phyloP scores from a whole-genome alignment of 768 basidiomycete genomes.

The Suillus subaureus region DNA sequence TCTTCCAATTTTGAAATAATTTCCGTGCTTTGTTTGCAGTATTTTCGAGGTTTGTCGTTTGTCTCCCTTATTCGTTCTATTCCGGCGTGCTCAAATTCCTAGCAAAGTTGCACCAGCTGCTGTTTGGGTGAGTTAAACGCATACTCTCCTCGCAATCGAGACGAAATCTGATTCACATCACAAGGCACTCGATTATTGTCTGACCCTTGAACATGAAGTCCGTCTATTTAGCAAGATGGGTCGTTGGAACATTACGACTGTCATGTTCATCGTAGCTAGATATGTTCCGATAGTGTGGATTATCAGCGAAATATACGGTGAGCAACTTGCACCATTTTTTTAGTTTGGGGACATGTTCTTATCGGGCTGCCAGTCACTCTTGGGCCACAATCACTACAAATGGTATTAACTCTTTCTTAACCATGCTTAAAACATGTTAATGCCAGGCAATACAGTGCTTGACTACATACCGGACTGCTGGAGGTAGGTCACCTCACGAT shows the following conservation, averaged over 20 bases:
- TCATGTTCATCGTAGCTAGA: constrained; percentile 13
- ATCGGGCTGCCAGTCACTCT: neutral
- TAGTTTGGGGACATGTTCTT: neutral
- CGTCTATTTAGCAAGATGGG: constrained; percentile 7
- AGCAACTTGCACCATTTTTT: neutral
- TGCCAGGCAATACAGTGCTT: constrained; percentile 7
- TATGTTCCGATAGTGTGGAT: constrained; percentile 14
- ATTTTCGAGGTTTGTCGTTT: no score
- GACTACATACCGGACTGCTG: constrained; percentile 9
- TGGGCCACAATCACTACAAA: neutral
- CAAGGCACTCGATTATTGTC: constrained; percentile 11
- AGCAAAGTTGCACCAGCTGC: constrained; percentile 10
- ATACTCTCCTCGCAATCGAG: neutral
- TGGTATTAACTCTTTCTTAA: constrained; percentile 1
- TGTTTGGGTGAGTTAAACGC: constrained; percentile 6
- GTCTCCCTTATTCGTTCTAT: no score
- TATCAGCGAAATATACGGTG: constrained; percentile 12
- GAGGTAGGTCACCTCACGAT: constrained; percentile 7
- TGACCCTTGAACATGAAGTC: constrained; percentile 15
- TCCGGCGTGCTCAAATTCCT: neutral
- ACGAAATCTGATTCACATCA: neutral
- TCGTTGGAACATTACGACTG: constrained; percentile 9
- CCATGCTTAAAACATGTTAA: neutral
- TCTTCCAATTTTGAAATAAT: no score
- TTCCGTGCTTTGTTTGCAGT: no score